phyloP scores from a whole-genome alignment of 352 stramenopile genomes.

The Peronosclerospora sorghi region DNA sequence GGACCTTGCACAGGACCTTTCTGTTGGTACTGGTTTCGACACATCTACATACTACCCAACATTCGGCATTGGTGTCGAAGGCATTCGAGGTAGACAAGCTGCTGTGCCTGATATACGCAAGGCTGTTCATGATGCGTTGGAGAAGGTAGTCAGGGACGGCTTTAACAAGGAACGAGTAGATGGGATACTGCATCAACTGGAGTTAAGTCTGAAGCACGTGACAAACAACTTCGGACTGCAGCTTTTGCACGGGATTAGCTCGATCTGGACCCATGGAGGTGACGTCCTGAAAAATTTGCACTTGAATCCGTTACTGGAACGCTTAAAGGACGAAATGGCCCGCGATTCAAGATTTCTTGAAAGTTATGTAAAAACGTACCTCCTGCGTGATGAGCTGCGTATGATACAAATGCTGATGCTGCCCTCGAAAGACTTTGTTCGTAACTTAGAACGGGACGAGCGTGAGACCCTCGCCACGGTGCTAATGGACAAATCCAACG shows the following conservation, averaged over 20 bases:
- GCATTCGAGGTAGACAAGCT: constrained; percentile 34
- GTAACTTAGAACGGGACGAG: constrained; percentile 41
- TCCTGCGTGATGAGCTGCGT: constrained; percentile 40
- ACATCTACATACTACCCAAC: constrained; percentile 66
- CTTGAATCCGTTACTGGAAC: constrained; percentile 55
- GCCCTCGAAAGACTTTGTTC: constrained; percentile 47
- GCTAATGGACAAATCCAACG: constrained; percentile 33
- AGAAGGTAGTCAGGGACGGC: constrained; percentile 44
- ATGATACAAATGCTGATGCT: constrained; percentile 68
- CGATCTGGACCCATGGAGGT: constrained; percentile 56
- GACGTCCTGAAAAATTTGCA: constrained; percentile 55
- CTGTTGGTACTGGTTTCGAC: constrained; percentile 47
- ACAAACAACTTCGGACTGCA: constrained; percentile 74
- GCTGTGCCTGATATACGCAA: constrained; percentile 48
- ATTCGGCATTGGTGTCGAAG: constrained; percentile 73
- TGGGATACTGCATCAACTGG: constrained; percentile 66
- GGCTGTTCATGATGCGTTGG: constrained; percentile 39
- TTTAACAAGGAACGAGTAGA: constrained; percentile 69
- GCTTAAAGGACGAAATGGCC: constrained; percentile 48
- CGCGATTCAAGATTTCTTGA: constrained; percentile 57
- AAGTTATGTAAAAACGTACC: constrained; percentile 36
- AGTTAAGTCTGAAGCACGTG: constrained; percentile 75
- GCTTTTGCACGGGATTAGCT: constrained; percentile 61
- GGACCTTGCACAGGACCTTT: no score
- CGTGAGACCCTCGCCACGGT: constrained; percentile 31